phyloP scores from a whole-genome alignment of 2,329 filamentous ascomycete genomes.

The Trichoderma koningiopsis region DNA sequence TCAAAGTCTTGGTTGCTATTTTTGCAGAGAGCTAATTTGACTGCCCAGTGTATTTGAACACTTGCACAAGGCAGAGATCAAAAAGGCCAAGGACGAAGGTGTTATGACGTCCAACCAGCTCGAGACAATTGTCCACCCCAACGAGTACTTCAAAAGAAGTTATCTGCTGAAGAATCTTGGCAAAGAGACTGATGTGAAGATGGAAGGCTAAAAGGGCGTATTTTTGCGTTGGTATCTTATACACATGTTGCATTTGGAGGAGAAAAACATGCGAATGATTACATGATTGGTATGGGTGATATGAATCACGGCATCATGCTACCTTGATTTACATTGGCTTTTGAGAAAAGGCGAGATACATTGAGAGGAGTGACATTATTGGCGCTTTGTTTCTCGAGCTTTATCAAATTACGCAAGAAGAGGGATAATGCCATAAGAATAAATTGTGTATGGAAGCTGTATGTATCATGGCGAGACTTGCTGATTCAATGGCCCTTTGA shows the following conservation, averaged over 20 bases:
- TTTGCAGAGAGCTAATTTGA: neutral
- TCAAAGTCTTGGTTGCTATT: neutral
- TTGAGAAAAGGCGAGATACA: neutral
- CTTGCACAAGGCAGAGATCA: slow-evolving; percentile 76
- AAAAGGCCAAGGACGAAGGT: slow-evolving; percentile 73
- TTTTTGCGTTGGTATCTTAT: neutral
- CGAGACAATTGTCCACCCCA: slow-evolving; percentile 95
- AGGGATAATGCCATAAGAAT: neutral
- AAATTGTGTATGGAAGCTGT: neutral
- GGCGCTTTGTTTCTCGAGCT: neutral
- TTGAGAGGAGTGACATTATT: neutral
- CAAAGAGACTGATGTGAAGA: slow-evolving; percentile 57
- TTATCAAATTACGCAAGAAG: neutral
- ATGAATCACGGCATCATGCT: neutral
- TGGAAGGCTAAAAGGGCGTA: slow-evolving; percentile 44
- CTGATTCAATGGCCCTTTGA: neutral
- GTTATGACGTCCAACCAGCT: slow-evolving; percentile 74
- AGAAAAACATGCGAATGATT: neutral
- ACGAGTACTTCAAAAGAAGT: slow-evolving; percentile 96
- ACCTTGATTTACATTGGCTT: neutral
- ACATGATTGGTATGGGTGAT: neutral
- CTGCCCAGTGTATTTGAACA: slow-evolving; percentile 76
- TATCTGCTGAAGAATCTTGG: slow-evolving; percentile 82
- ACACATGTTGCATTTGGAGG: neutral
- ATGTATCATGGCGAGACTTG: neutral